Base-by-base conservation (phyloP, 2,329 filamentous ascomycete species). In the Sporothrix humicola region DNA sequence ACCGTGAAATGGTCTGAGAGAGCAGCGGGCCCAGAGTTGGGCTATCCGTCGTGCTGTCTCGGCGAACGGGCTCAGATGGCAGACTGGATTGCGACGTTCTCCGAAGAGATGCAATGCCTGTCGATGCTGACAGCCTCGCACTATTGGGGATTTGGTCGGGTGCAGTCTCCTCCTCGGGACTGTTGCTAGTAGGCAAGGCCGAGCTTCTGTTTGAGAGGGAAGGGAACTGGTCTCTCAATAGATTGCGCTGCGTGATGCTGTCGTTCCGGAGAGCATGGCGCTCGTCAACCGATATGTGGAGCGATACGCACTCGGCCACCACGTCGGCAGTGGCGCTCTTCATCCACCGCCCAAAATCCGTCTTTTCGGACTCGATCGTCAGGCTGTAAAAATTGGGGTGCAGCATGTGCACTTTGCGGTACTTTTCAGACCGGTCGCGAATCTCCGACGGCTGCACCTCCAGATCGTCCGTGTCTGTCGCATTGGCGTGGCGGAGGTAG, bases 341-440 rank as follows among this genome's bases (percentile, higher is more conserved):
- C 78, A 93, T 88, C 91, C 92, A 96, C 70, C 93, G 89, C 58
- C 91, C 90, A 75, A 89, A 87, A 78, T 96, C 93, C 0, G 87
- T 90, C 79, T 94, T 88, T 80, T 96, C 93, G 1, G 93, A 92
- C 75, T 96, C 93, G 66, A 93, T 87, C 0, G 93, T 95, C 61
- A 93, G 86, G 52, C 87, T 91, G 79, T 93, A 95, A 81, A 96
- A 95, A 80, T 95, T 95, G n/a, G 93, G 91, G 79, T 96, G 93
- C 17, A 96, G 82, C 6, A 93, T 82, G 81, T 96, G 93, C 50
- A 89, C 88, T 76, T 90, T 88, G 52, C 92, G 87, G 79, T 93
- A 95, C 23, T 87, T 87, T 77, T 95, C 93, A 2, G 92, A 95
- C 69, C 92, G 87, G 77, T 91, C 88, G 5, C 92, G 87, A 72